These are phyloP conservation scores for Anthostomella pinea DNA, from an alignment of 2,329 filamentous ascomycete species.

Conservation along the genomic window DNA sequence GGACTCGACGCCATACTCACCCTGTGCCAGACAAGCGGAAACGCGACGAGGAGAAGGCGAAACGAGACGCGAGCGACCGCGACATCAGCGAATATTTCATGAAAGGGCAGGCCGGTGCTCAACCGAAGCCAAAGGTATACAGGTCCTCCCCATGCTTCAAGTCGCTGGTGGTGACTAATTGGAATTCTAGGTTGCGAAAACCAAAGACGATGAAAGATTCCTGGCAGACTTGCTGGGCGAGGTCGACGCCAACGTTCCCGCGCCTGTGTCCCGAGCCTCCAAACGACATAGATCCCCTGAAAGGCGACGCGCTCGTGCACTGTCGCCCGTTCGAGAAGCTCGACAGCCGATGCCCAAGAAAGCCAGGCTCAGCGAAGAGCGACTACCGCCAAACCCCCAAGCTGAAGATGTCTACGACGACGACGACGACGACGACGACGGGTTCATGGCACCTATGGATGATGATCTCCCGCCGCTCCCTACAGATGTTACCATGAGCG, in stretches of 20 bases:
- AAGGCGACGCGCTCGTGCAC: conserved; percentile 72
- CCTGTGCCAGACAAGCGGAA: conserved; percentile 69
- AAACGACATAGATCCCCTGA: conserved; percentile 70
- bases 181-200: conserved; percentile 61
- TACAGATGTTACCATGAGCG: conserved; percentile 71
- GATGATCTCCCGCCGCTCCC: conserved; percentile 48
- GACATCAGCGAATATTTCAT: conserved; percentile 95
- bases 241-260: conserved; percentile 72
- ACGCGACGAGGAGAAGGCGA: conserved; percentile 81
- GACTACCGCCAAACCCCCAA: conserved; percentile 45
- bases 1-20: conserved; percentile 8
- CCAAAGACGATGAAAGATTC: conserved; percentile 86
- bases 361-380: conserved; percentile 51
- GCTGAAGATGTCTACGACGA: conserved; percentile 52
- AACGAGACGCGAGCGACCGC: conserved; percentile 82
- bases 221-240: conserved; percentile 80
- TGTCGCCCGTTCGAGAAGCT: conserved; percentile 67
- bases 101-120: conserved; percentile 63
- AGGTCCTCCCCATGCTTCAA: neutral
- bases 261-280: conserved; percentile 52
- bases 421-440: conserved; percentile 60
- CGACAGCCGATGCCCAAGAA: conserved; percentile 56
- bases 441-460: conserved; percentile 54
- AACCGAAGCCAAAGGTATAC: conserved; percentile 77
- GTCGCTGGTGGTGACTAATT: conserved; percentile 10